phyloP scores from a whole-genome alignment of 2,329 filamentous ascomycete genomes.

The Leptographium galeiforme region DNA sequence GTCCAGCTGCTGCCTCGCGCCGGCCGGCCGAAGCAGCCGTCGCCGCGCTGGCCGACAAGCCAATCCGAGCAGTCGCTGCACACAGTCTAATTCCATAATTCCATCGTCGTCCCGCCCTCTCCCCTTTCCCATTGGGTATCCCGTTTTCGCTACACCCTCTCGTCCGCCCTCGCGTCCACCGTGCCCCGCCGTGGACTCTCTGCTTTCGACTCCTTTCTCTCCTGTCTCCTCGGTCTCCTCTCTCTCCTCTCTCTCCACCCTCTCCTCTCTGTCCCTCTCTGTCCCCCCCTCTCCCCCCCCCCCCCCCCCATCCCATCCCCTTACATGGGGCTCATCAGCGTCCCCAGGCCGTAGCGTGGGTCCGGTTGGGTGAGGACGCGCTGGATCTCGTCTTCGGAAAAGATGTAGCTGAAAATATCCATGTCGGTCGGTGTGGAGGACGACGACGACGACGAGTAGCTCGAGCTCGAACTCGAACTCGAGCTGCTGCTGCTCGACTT shows the following conservation, averaged over 20 bases:
- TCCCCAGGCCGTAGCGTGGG: constrained; percentile 39
- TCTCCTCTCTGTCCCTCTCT: not conserved
- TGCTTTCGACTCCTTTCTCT: no score
- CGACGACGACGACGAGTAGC: constrained; percentile 14
- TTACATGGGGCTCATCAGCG: constrained; percentile 27
- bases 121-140: not conserved
- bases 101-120: no score
- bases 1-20: no score
- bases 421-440: constrained; percentile 25
- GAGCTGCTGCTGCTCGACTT: constrained; percentile 9
- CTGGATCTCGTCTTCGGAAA: constrained; percentile 35
- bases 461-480: not conserved
- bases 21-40: no score
- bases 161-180: no score
- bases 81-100: no score
- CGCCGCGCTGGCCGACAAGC: no score
- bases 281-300: not conserved
- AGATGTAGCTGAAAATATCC: constrained; percentile 40
- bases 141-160: not conserved
- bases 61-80: no score
- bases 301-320: not conserved
- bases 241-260: no score
- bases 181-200: no score
- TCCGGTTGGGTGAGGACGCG: constrained; percentile 37
- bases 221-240: no score